These are phyloP conservation scores for Syncephalis plumigaleata DNA, from an alignment of 371 early-diverging fungal species.

Conservation along the genomic window DNA sequence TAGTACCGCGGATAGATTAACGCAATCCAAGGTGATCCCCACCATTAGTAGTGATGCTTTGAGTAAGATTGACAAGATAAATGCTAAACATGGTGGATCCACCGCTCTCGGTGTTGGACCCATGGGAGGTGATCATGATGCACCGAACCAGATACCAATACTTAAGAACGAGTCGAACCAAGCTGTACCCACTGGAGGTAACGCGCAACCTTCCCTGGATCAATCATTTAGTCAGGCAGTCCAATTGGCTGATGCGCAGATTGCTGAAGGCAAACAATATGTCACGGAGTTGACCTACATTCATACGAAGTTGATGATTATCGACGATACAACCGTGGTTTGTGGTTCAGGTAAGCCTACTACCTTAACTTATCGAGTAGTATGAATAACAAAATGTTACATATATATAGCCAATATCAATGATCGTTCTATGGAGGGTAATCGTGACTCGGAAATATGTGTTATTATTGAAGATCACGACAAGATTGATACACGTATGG, in stretches of 20 bases:
- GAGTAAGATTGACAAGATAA: background rate
- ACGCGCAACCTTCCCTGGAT: background rate
- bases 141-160: no score
- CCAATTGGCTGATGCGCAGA: background rate
- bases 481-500: conserved; percentile 45
- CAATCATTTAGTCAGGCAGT: background rate
- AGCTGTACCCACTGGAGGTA: background rate
- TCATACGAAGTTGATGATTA: conserved; percentile 74
- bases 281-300: conserved; percentile 71
- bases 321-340: conserved; percentile 54
- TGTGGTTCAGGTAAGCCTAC: conserved; percentile 30
- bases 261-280: conserved; percentile 11
- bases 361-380: no score
- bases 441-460: conserved; percentile 82
- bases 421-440: conserved; percentile 72
- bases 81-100: background rate
- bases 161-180: no score
- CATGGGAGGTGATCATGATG: no score
- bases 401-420: conserved; percentile 61
- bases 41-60: background rate
- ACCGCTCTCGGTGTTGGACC: no score
- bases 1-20: background rate
- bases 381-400: background rate
- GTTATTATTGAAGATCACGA: conserved; percentile 66
- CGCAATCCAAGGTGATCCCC: background rate